phyloP scores from a whole-genome alignment of 305 asterid genomes.

The Andrographis paniculata region DNA sequence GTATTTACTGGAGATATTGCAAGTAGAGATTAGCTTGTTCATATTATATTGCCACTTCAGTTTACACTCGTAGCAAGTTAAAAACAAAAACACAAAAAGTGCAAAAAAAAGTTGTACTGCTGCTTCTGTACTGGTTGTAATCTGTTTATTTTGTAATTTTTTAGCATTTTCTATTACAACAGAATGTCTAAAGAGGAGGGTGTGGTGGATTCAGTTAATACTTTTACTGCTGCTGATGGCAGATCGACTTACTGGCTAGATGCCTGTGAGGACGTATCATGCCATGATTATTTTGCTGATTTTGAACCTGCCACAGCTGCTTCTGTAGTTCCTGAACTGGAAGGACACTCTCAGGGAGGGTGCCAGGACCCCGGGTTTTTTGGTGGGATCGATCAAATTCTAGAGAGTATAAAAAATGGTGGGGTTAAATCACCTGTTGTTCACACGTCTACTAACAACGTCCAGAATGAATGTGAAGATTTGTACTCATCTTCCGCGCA shows the following conservation, averaged over 20 bases:
- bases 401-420: slow-evolving; percentile 50
- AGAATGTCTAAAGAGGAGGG: slow-evolving; percentile 42
- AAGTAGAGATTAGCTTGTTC: slow-evolving; percentile 3
- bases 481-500: slow-evolving; percentile 15
- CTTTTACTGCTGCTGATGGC: slow-evolving; percentile 25
- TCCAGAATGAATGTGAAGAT: slow-evolving; percentile 18
- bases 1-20: slow-evolving; percentile 1
- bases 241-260: slow-evolving; percentile 89
- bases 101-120: slow-evolving; percentile 3
- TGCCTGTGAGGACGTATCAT: slow-evolving; percentile 75
- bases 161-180: slow-evolving; percentile 10
- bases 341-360: slow-evolving; percentile 23
- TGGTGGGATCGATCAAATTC: slow-evolving; percentile 71
- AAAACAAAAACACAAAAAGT: not conserved
- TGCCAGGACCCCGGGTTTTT: slow-evolving; percentile 51
- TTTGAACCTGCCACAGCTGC: slow-evolving; percentile 24
- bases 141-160: slow-evolving; percentile 7
- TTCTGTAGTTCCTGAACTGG: slow-evolving; percentile 18
- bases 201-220: slow-evolving; percentile 37
- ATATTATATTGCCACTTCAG: slow-evolving; percentile 14
- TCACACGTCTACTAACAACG: slow-evolving; percentile 9
- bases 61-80: not conserved
- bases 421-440: slow-evolving; percentile 23
- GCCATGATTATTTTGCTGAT: slow-evolving; percentile 57
- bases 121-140: slow-evolving; percentile 17